Percentiles rank a stretch among this genome's conserved stretches.
Conservation (phyloP, 176 grass and related monocot species). For the Musa troglodytarum region DNA sequence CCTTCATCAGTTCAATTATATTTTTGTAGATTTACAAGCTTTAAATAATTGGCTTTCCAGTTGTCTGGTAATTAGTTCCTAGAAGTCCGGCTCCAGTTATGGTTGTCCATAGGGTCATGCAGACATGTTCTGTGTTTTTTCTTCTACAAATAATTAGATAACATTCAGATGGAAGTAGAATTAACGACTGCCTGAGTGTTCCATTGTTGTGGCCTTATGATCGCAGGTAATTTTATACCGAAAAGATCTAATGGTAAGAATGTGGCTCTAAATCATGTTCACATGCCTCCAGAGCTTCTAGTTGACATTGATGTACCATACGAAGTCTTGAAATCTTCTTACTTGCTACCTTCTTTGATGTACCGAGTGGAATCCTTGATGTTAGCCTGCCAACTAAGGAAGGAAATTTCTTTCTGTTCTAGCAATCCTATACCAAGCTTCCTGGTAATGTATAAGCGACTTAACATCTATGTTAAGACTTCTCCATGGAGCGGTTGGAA, state of each 20-base stretch:
- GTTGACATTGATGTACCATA: constrained; percentile 59
- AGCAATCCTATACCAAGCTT: constrained; percentile 47
- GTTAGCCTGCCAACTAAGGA: constrained; percentile 72
- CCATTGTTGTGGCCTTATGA: not conserved
- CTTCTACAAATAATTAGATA: not conserved
- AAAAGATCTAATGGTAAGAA: constrained; percentile 33
- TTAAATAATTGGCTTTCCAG: not conserved
- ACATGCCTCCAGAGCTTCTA: constrained; percentile 86
- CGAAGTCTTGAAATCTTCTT: constrained; percentile 70
- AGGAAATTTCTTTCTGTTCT: constrained; percentile 51
- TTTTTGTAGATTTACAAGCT: too few species aligned
- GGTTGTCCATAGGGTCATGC: too few species aligned
- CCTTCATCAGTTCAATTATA: too few species aligned
- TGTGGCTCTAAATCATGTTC: constrained; percentile 29
- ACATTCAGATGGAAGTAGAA: not conserved
- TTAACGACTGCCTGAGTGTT: not conserved
- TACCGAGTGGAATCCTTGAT: constrained; percentile 71
- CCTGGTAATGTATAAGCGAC: constrained; percentile 35
- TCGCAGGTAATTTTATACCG: constrained; percentile 37
- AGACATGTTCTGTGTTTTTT: not conserved
- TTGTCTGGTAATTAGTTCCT: not conserved
- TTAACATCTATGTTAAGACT: not conserved
- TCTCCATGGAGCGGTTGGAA: too few species aligned
- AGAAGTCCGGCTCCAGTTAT: not conserved
- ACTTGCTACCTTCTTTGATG: constrained; percentile 88